A percentile compares a stretch with the other conserved stretches of the same genome.
phyloP scores from a whole-genome alignment of 2,329 filamentous ascomycete species.

The Aspergillus carbonarius region DNA sequence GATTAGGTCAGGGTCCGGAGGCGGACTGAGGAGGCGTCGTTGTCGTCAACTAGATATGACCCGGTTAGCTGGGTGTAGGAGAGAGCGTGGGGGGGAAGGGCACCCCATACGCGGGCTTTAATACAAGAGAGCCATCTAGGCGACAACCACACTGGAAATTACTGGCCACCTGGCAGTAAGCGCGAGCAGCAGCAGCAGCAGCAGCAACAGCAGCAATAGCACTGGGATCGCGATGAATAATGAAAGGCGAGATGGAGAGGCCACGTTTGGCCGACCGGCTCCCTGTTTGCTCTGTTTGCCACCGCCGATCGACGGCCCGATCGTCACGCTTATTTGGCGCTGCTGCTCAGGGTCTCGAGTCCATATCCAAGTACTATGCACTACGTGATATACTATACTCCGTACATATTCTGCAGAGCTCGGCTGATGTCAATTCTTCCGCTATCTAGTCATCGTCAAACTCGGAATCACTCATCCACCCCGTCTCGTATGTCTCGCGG shows the following conservation, averaged over 20 bases:
- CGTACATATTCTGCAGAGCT: neutral
- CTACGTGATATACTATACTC: too few species aligned
- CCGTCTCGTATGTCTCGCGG: slow-evolving; percentile 83
- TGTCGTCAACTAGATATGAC: slow-evolving; percentile 12
- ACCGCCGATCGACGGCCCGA: slow-evolving; percentile 4
- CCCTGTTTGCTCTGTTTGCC: slow-evolving; percentile 20
- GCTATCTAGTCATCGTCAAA: slow-evolving; percentile 40
- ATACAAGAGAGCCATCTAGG: slow-evolving; percentile 27
- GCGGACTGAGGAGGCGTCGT: neutral
- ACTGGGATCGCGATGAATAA: slow-evolving; percentile 8
- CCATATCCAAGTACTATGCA: too few species aligned
- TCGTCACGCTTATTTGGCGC: neutral
- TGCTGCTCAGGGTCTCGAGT: neutral
- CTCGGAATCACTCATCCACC: slow-evolving; percentile 70
- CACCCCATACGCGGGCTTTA: slow-evolving; percentile 9
- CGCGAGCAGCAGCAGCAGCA: slow-evolving; percentile 8
- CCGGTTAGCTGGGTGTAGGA: slow-evolving; percentile 2
- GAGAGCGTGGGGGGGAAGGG: neutral
- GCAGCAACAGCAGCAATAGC: neutral
- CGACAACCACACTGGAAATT: slow-evolving; percentile 23
- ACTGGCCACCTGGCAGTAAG: slow-evolving; percentile 37
- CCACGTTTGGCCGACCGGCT: slow-evolving; percentile 22
- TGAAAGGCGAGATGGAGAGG: slow-evolving; percentile 18
- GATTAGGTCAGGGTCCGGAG: neutral
- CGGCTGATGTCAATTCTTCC: neutral